Conservation (phyloP, 108 stramenopile species). For the Cyclotella atomus region DNA sequence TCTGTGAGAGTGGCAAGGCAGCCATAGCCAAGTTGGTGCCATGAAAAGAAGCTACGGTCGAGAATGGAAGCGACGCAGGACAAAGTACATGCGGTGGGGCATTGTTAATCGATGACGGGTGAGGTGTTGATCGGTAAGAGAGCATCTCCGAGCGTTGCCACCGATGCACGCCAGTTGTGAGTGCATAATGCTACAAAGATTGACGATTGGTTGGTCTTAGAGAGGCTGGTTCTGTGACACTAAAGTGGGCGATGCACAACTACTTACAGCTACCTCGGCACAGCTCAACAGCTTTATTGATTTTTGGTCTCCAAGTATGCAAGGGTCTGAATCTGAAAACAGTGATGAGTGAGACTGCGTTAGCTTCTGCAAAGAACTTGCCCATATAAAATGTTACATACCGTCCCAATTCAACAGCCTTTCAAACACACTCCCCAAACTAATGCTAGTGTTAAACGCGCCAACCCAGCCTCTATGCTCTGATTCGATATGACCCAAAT, state of each 20-base stretch:
- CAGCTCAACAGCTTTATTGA: slow-evolving; percentile 53
- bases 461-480: slow-evolving; percentile 91
- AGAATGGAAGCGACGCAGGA: slow-evolving; percentile 75
- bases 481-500: slow-evolving; percentile 79
- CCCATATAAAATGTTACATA: no score
- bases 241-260: no score
- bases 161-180: slow-evolving; percentile 52
- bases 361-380: no score
- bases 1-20: slow-evolving; percentile 78
- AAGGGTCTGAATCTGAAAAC: slow-evolving; percentile 67
- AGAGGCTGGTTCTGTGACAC: no score
- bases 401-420: slow-evolving; percentile 76
- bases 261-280: slow-evolving; percentile 59
- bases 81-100: slow-evolving; percentile 50
- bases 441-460: slow-evolving; percentile 92
- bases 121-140: slow-evolving; percentile 54
- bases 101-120: slow-evolving; percentile 16
- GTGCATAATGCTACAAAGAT: slow-evolving; percentile 55
- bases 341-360: no score
- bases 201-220: no score
- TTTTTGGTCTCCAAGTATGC: slow-evolving; percentile 50
- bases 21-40: slow-evolving; percentile 68
- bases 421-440: slow-evolving; percentile 81
- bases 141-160: slow-evolving; percentile 76
- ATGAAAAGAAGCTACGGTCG: slow-evolving; percentile 62